Evolutionary conservation across 2,329 filamentous ascomycete genomes (phyloP), one percentile per base, ranked within the genome.

Genomic region (Trichoderma atrobrunneum): DNA sequence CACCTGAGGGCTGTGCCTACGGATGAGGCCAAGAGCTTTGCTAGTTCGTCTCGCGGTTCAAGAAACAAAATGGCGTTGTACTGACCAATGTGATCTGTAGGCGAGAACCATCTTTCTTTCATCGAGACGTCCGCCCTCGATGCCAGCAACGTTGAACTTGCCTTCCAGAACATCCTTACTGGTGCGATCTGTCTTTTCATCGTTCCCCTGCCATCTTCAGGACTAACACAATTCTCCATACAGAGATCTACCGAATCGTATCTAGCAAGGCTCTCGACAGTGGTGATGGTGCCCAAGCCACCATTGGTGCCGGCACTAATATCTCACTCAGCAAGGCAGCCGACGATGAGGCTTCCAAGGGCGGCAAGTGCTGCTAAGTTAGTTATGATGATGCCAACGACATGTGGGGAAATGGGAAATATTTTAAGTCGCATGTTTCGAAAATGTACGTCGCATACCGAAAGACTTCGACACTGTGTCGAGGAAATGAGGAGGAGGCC

Each of bases 191-290:
- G 34, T 54, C 30, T 10, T 34, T 8, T 36, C 43, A n/a, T 51
- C 16, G 12, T 51, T 16, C 24, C 32, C 30, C 39, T 60, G 3
- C 14, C 5, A 3, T 26, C 7, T 56, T 76, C 69, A 56, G 24
- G 26, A 56, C 51, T 67, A 39, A 63, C 51, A 57, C 21, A 67
- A 67, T 51, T 74, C 76, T 24, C 5, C 51, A 48, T 72, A 63
- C 81, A 97, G 96, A 99, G 88, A 99, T 99, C 86, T 99, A 98
- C 89, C 93, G 95, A 80, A 99, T 99, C 79, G 96, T 99, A 76
- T 98, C 95, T 72, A 96, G 93, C 89, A 98, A 98, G 88, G 94
- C 94, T 56, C 90, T 98, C 79, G 95, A 98, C 82, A 93, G 92
- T 80, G 94, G 93, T 80, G 95, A 97, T 78, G 89, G 90, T 74